Conservation (phyloP, 2,329 filamentous ascomycete genomes). For the Stachybotrys chlorohalonatus region DNA sequence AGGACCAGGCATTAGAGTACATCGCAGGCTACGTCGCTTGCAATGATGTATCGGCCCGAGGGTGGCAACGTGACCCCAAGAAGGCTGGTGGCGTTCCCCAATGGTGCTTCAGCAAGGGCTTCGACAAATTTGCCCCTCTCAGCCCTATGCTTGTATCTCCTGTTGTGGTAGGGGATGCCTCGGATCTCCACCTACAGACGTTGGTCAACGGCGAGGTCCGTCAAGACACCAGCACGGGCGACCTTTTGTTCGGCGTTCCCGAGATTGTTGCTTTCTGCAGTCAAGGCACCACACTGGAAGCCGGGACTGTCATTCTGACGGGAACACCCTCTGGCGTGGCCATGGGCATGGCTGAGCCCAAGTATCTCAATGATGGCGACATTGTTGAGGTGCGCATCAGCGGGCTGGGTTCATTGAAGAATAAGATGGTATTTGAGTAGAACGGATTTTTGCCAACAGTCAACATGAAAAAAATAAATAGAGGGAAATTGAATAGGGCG, state of each 20-base stretch:
- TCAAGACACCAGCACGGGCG: constrained; percentile 36
- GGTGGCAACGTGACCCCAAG: constrained; percentile 41
- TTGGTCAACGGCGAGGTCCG: constrained; percentile 40
- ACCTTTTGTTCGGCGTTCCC: constrained; percentile 41
- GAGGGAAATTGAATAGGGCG: too few relatives aligned
- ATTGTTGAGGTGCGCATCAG: constrained; percentile 33
- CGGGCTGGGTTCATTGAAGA: constrained; percentile 19
- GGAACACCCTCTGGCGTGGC: constrained; percentile 39
- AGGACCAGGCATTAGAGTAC: constrained; percentile 32
- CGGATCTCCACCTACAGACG: constrained; percentile 21
- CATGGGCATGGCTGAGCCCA: constrained; percentile 33
- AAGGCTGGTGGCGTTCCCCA: constrained; percentile 31
- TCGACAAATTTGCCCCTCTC: constrained; percentile 46
- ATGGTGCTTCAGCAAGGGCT: constrained; percentile 47
- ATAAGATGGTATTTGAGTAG: constrained; percentile 28
- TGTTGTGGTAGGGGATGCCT: constrained; percentile 16
- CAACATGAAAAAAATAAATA: too few relatives aligned
- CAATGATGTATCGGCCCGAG: constrained; percentile 47
- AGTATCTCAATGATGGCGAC: constrained; percentile 31
- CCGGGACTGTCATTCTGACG: constrained; percentile 41
- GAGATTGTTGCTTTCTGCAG: constrained; percentile 36
- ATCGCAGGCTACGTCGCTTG: constrained; percentile 35
- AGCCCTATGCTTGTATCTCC: constrained; percentile 34
- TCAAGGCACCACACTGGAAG: constrained; percentile 38
- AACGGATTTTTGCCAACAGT: too few relatives aligned